Base-by-base conservation (phyloP, 2,329 filamentous ascomycete genomes). In the Sporothrix dimorphospora region DNA sequence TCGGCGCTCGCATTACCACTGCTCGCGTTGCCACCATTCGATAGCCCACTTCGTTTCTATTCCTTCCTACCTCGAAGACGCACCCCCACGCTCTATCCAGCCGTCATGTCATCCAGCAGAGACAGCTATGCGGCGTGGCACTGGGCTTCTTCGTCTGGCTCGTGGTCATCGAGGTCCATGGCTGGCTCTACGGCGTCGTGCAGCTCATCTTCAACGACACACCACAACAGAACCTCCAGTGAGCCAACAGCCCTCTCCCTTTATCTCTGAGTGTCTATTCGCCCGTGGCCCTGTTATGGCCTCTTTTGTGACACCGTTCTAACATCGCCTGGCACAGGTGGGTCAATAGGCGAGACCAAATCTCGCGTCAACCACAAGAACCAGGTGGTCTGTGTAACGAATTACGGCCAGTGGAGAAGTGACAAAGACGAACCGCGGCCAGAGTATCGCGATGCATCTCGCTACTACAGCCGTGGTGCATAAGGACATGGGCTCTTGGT, bases 371-470 rank as follows among this genome's bases (percentile, higher is more conserved):
- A 73, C 65, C 67, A 68, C 68, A 71, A 71, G 14, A 69, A 71
- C 14, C 65, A 70, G 61, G n/a, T 59, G 1, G 72, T 74, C 11
- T 69, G 30, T 11, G 72, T 75, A 9, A 71, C 61, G n/a, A 72
- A 75, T 72, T 24, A 65, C 65, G n/a, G 69, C 65, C 71, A 73
- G 59, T 49, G 66, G 27, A 65, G n/a, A 51, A 63, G 55, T 34
- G 66, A 63, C 53, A 42, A 45, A 1, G 34, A 40, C 12, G 73
- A 75, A 53, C 73, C 73, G 4, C 68, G 16, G n/a, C 47, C 65
- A 4, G 59, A 65, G 19, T 75, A 73, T 42, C 68, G 72, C 16
- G 65, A 72, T 59, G 73, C 73, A 2, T 75, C 74, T 6, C 53
- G 72, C 45, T 74, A 74, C 61, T 70, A 70, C 49, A 47, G 27